Conservation (phyloP, 176 grass and related monocot genomes). For the Raddia distichophylla region DNA sequence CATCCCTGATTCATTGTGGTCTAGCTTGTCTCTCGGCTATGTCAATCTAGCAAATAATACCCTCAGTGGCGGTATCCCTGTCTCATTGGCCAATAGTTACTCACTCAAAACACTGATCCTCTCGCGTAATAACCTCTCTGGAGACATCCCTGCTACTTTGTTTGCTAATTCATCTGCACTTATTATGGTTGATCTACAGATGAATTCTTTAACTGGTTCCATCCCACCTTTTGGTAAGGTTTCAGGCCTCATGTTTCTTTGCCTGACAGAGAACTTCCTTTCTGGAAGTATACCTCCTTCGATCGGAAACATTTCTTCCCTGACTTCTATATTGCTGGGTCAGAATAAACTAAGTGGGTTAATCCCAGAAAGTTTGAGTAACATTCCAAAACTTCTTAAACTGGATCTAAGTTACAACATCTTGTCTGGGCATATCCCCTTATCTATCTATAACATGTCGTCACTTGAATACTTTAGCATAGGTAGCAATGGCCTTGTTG, state of each 20-base stretch:
- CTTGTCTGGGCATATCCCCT: constrained; percentile 20
- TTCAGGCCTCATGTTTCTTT: not conserved
- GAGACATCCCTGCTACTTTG: not conserved
- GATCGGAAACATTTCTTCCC: constrained; percentile 35
- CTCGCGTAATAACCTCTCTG: constrained; percentile 5
- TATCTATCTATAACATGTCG: constrained; percentile 16
- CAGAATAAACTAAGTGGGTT: constrained; percentile 29
- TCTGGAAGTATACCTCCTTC: constrained; percentile 40
- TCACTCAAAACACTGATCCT: constrained; percentile 21
- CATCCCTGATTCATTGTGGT: constrained; percentile 11
- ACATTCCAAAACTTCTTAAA: not conserved
- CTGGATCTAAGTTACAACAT: constrained; percentile 33
- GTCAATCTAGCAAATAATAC: constrained; percentile 40
- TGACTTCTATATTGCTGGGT: not conserved
- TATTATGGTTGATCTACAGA: constrained; percentile 9
- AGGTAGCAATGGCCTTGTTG: constrained; percentile 35
- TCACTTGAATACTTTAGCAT: constrained; percentile 19
- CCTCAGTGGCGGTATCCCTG: constrained; percentile 8
- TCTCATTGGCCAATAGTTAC: not conserved
- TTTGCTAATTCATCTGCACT: constrained; percentile 2
- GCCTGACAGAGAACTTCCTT: constrained; percentile 11
- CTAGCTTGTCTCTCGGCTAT: not conserved
- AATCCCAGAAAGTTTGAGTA: constrained; percentile 28
- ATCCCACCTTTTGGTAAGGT: constrained; percentile 17
- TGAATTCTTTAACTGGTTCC: constrained; percentile 19